Conservation (phyloP, 441 rosid species). For the Pelargonium myrrhifolium region DNA sequence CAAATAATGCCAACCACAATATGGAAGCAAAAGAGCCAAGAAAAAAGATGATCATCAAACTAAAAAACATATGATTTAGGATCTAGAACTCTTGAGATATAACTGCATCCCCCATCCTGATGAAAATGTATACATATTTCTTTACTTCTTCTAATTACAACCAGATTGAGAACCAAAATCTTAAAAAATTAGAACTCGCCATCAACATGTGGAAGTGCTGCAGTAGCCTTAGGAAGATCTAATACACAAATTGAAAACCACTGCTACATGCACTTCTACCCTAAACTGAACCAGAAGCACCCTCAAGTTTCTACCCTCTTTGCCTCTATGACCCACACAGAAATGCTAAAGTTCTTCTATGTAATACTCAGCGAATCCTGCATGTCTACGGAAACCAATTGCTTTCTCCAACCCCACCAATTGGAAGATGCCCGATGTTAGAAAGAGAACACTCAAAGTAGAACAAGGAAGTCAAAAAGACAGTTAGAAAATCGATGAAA, state of each 20-base stretch:
- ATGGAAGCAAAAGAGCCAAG: slow-evolving; percentile 4
- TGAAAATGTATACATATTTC: background rate
- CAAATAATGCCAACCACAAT: background rate
- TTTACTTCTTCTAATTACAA: slow-evolving; percentile 3
- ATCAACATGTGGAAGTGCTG: slow-evolving; percentile 7
- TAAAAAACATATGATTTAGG: background rate
- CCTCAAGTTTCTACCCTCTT: slow-evolving; percentile 3
- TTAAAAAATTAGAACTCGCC: slow-evolving; percentile 1
- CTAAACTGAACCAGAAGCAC: slow-evolving; percentile 6
- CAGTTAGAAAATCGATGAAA: background rate
- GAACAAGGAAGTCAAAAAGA: background rate
- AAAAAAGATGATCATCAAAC: slow-evolving; percentile 4
- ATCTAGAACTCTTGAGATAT: slow-evolving; percentile 1
- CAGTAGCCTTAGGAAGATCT: slow-evolving; percentile 2
- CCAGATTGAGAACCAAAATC: slow-evolving; percentile 1
- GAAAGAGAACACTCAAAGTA: background rate
- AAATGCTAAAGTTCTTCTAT: slow-evolving; percentile 4
- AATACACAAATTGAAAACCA: background rate
- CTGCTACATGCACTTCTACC: slow-evolving; percentile 1
- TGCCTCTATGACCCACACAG: slow-evolving; percentile 4
- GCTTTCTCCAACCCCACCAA: slow-evolving; percentile 4
- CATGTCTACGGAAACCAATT: slow-evolving; percentile 3
- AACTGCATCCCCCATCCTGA: slow-evolving; percentile 1
- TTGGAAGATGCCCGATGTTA: slow-evolving; percentile 6
- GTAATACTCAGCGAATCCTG: slow-evolving; percentile 5